Evolutionary conservation across 140 eudicot genomes (phyloP), one percentile per base, ranked within the genome.

Genomic region (Flaveria floridana): DNA sequence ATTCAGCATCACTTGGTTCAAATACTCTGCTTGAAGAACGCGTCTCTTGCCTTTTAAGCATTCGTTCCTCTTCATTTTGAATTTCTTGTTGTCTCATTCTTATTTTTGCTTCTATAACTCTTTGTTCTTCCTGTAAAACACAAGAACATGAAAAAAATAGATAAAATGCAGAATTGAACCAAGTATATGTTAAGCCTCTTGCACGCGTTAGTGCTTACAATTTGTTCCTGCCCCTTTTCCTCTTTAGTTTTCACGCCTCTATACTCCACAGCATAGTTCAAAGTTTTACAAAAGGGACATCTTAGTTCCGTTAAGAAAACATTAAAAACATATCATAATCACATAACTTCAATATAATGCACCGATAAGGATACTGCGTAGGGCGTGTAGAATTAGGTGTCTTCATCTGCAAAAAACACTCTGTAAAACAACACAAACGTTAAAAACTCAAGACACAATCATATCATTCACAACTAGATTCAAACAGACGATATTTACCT

Each of bases 401-500:
- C 88, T 95, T 95, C 99, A 95, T 95, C 89, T 95, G 97, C 84
- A 95, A 74, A 74, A 95, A 95, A 73, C 99, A 95, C 84, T 95
- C 99, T 95, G 84, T 62, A 61, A 65, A 78, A 75, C 28, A 72
- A 74, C 67, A 63, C 55, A 76, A 30, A 9, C 15, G 66, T 72
- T 14, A 52, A 58, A 16, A 48, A 14, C 25, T 10, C 7, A 16
- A 3, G 8, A 37, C 41, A 37, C 21, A 7, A 68, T 20, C 46
- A 44, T 19, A 64, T 0, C 3, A 34, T 20, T 73, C 16, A 28
- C 50, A 7, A 58, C 39, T 14, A 15, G 52, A 21, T 8, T 14
- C 1, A 68, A 6, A 50, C 23, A 23, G 41, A 23, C 20, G 47
- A 50, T 18, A 55, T 12, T 39, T 85, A 95, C 99, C 97, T 0